A percentile compares a stretch with the other conserved stretches of the same genome.
These are phyloP conservation scores for Rhynchosporium graminicola DNA, from an alignment of 2,329 filamentous ascomycete species.

Conservation along the genomic window DNA sequence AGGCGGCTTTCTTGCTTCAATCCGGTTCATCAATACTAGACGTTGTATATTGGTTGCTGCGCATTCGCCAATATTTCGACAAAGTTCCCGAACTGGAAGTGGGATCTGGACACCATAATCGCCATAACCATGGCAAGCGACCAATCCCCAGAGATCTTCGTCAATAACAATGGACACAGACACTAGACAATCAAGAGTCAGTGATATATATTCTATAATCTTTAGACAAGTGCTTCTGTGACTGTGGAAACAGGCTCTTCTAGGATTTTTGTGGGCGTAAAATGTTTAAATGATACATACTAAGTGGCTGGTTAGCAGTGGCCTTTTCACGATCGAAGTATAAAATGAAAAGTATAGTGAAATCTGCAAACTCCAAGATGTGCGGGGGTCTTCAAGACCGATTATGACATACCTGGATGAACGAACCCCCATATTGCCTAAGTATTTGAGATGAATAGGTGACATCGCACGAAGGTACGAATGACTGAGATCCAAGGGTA, in stretches of 20 bases:
- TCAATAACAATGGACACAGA: conserved; percentile 88
- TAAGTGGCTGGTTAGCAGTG: no score
- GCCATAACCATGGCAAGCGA: conserved; percentile 82
- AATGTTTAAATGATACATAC: not conserved
- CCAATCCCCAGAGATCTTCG: conserved; percentile 80
- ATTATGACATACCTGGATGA: conserved; percentile 58
- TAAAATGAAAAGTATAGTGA: no score
- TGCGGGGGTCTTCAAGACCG: no score
- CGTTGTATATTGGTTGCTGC: conserved; percentile 33
- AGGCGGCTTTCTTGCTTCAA: conserved; percentile 26
- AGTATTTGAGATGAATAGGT: conserved; percentile 82
- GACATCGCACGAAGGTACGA: conserved; percentile 86
- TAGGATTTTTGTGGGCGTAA: not conserved
- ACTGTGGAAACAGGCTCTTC: not conserved
- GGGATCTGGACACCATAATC: conserved; percentile 76
- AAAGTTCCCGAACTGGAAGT: conserved; percentile 88
- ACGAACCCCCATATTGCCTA: conserved; percentile 82
- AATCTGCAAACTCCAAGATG: no score
- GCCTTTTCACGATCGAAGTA: no score
- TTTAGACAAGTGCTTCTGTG: no score
- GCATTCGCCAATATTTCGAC: conserved; percentile 61
- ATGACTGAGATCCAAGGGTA: conserved; percentile 78
- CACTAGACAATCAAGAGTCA: conserved; percentile 46
- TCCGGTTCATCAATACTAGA: conserved; percentile 28
- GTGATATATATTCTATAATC: not conserved